A percentile compares a stretch with the other conserved stretches of the same genome.
Conservation (phyloP, 192 early-diverging fungal species). For the Coemansia sp. region DNA sequence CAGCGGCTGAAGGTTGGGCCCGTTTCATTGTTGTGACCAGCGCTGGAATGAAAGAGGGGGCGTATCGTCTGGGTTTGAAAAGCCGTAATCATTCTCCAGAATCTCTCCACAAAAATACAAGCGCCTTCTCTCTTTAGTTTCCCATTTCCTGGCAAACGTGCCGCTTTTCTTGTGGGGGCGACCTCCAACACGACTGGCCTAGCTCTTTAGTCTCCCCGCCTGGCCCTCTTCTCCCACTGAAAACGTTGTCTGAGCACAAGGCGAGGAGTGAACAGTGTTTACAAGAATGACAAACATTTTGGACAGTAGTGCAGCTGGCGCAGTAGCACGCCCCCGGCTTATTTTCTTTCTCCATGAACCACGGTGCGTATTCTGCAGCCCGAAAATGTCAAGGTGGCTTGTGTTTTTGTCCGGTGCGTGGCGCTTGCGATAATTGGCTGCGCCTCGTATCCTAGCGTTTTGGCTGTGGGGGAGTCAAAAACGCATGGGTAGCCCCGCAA, state of each 20-base stretch:
- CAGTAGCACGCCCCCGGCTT: not conserved
- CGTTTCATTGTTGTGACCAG: constrained; percentile 7
- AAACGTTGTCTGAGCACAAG: constrained; percentile 6
- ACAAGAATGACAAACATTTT: not conserved
- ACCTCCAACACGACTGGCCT: not conserved
- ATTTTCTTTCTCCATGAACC: not conserved
- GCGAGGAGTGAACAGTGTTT: not conserved
- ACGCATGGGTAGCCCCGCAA: not conserved
- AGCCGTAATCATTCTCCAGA: constrained; percentile 21
- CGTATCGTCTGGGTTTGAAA: not conserved
- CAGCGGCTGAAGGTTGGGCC: not conserved
- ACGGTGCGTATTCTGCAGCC: not conserved
- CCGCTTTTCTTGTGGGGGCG: not conserved
- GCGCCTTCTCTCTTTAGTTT: not conserved
- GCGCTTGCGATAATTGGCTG: constrained; percentile 7
- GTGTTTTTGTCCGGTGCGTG: constrained; percentile 6
- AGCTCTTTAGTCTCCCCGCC: not conserved
- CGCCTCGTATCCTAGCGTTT: constrained; percentile 1
- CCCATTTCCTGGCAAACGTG: not conserved
- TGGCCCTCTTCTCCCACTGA: not conserved
- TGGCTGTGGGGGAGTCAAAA: not conserved
- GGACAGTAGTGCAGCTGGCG: not conserved
- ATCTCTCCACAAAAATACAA: constrained; percentile 1
- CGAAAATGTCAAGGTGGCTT: constrained; percentile 1
- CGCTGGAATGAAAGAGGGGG: not conserved